Evolutionary conservation across 805 yeast genomes (phyloP).

Genomic region (Cyberlindnera suaveolens): DNA sequence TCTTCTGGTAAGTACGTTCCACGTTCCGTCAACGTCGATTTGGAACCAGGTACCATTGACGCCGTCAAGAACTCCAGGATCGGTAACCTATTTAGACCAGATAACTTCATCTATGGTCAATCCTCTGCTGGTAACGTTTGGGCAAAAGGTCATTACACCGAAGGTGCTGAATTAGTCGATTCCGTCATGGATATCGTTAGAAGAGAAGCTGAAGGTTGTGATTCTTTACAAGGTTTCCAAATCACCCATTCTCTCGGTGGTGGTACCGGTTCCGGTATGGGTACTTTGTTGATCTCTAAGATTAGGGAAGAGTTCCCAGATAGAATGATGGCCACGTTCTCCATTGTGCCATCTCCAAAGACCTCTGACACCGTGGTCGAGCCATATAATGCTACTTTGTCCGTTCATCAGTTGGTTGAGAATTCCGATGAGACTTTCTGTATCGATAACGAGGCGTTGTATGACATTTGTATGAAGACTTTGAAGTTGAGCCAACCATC

Average conservation of each 20-base stretch:
- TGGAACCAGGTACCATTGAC: conserved; percentile 96
- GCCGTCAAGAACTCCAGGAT: conserved; percentile 93
- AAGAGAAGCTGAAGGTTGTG: conserved; percentile 94
- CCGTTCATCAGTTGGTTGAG: conserved; percentile 95
- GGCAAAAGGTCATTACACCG: conserved; percentile 98
- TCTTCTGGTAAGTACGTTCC: conserved; percentile 96
- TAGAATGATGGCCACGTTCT: conserved; percentile 95
- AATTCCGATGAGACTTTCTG: conserved; percentile 98
- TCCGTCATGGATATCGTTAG: conserved; percentile 92
- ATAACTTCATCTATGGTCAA: conserved; percentile 93
- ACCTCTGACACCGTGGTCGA: conserved; percentile 95
- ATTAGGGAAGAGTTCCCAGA: conserved; percentile 91
- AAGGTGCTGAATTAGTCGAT: conserved; percentile 92
- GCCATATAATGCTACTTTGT: conserved; percentile 95
- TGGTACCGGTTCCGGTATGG: conserved; percentile 99
- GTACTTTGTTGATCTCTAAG: conserved; percentile 87
- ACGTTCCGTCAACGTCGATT: conserved; percentile 93
- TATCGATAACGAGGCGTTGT: conserved; percentile 98
- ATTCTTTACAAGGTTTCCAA: conserved; percentile 94
- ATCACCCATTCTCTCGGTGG: conserved; percentile 98
- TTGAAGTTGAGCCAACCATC: conserved; percentile 88
- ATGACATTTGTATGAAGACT: conserved; percentile 96
- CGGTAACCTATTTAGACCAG: conserved; percentile 94
- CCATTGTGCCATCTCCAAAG: conserved; percentile 98
- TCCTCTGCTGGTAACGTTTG: conserved; percentile 99